phyloP scores from a whole-genome alignment of 2,329 filamentous ascomycete species.

The Fusarium domesticum region DNA sequence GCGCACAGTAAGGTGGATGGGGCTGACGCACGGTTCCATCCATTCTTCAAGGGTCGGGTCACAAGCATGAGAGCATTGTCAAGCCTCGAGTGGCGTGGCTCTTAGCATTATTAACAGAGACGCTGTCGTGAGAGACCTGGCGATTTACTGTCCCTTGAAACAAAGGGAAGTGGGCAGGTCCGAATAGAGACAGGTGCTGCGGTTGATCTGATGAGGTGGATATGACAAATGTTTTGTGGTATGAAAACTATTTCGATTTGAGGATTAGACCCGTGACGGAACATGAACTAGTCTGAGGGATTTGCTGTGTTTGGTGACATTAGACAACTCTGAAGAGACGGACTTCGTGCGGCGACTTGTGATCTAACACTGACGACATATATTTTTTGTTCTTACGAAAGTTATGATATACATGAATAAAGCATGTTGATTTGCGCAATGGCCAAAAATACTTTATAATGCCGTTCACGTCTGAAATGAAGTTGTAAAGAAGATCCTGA shows the following conservation, averaged over 20 bases:
- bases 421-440: too few relatives aligned
- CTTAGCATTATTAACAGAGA: constrained; percentile 26
- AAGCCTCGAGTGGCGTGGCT: constrained; percentile 18
- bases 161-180: constrained; percentile 8
- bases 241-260: neutral
- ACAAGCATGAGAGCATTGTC: constrained; percentile 1
- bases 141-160: constrained; percentile 18
- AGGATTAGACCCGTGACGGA: neutral
- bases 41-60: neutral
- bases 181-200: neutral
- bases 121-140: constrained; percentile 8
- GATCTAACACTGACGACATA: too few relatives aligned
- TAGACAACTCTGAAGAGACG: too few relatives aligned
- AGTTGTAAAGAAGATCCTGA: too few relatives aligned
- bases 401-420: too few relatives aligned
- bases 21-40: neutral
- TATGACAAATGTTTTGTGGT: neutral
- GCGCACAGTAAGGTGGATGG: constrained; percentile 1
- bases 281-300: neutral
- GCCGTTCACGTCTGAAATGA: too few relatives aligned
- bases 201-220: neutral
- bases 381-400: too few relatives aligned
- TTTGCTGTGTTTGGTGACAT: too few relatives aligned
- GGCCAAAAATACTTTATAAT: too few relatives aligned
- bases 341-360: too few relatives aligned